phyloP scores from a whole-genome alignment of 1,284 basidiomycete species.

The Tilletia setariae region DNA sequence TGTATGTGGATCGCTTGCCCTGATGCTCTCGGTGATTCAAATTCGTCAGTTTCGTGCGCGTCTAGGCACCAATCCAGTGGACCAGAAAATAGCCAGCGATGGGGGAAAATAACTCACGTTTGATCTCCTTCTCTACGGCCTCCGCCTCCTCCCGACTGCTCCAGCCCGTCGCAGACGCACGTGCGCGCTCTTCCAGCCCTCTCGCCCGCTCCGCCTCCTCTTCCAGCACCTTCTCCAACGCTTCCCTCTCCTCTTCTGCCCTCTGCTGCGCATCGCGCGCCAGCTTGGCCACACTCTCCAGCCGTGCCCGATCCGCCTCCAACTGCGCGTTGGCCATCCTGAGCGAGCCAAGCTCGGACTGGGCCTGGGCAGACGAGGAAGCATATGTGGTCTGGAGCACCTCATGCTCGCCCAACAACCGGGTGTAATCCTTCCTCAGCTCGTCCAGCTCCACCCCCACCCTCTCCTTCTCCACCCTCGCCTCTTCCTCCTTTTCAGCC shows the following conservation, averaged over 20 bases:
- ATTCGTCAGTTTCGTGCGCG: neutral
- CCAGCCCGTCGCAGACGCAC: neutral
- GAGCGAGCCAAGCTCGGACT: neutral
- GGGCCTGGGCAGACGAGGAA: neutral
- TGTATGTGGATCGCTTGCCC: conserved; percentile 4
- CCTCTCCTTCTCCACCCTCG: neutral
- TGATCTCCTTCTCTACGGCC: conserved; percentile 14
- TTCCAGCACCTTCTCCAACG: conserved; percentile 10
- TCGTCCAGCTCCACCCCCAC: neutral
- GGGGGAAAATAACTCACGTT: too few species aligned
- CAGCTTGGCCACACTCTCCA: neutral
- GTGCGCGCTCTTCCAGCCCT: neutral
- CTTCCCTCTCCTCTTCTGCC: conserved; percentile 9
- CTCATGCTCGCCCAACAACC: neutral
- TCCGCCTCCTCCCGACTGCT: conserved; percentile 5
- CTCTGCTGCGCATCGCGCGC: neutral
- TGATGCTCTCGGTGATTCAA: neutral
- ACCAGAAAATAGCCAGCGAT: neutral
- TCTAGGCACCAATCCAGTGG: neutral
- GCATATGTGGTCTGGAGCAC: neutral
- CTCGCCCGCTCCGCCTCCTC: neutral
- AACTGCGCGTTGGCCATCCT: neutral
- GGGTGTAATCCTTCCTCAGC: neutral
- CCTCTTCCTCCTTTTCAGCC: neutral
- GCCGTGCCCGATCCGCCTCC: neutral